Evolutionary conservation across 331 rosid species (phyloP), one percentile per base, ranked within the genome.

Genomic region (Quercus tomentella): DNA sequence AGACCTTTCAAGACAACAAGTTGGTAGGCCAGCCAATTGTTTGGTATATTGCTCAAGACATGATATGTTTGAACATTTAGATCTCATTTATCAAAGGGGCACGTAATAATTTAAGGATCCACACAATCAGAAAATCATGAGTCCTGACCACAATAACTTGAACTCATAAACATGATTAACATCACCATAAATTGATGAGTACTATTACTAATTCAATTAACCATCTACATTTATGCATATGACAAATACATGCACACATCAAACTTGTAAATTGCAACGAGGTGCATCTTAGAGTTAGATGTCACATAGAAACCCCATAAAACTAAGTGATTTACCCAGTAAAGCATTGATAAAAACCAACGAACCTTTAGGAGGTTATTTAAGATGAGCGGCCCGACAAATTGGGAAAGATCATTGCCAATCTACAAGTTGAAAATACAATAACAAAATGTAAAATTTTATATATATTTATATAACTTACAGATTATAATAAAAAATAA

Each of bases 381-480:
- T 89, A 94, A 85, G 85, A 94, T 81, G 83, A 94, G 89, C 8
- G 98, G 98, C 62, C 98, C 98, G 70, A 77, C 61, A 87, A 94
- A 94, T 74, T 94, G 98, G 79, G 97, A 91, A 67, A 86, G 68
- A 84, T 94, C 98, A 83, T 94, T 92, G 86, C 93, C 95, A 72
- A 94, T 84, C 98, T 94, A 77, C 91, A 90, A 70, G 73, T 83
- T 43, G 79, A 52, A 72, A 84, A 70, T 77, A 75, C 67, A 72
- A 23, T 70, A 70, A 43, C 65, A 71, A 77, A 54, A 70, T 74
- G 72, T 74, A 73, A 79, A 15, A 61, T 45, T 52, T 72, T 22
- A 60, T 43, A 63, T 5, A 60, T 22, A 23, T 60, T 22, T 22
- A 60, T 60, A 60, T 11, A 22, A 11, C 17, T 11, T 60, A 60